Conservation (phyloP, 2,329 filamentous ascomycete species). For the Clarireedia sp. region DNA sequence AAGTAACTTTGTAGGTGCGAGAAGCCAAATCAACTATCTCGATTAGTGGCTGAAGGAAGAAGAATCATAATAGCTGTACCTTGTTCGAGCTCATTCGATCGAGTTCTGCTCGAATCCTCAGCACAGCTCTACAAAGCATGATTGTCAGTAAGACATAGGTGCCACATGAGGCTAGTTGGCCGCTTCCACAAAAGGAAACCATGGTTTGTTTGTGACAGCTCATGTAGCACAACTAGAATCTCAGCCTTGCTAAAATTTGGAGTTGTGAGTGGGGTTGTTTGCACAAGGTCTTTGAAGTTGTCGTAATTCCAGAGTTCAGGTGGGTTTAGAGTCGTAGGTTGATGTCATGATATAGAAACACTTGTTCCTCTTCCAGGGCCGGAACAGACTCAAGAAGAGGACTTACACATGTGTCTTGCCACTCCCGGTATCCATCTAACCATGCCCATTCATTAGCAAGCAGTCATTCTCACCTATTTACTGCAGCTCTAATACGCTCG, state of each 20-base stretch:
- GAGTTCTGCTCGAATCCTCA: slow-evolving; percentile 59
- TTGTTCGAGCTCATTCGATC: slow-evolving; percentile 45
- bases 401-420: slow-evolving; percentile 11
- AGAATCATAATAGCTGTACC: slow-evolving; percentile 31
- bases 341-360: not conserved
- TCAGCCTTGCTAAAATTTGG: too few species aligned
- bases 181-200: not conserved
- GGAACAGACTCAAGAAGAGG: not conserved
- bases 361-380: not conserved
- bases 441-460: not conserved
- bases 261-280: too few species aligned
- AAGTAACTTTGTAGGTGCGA: slow-evolving; percentile 61
- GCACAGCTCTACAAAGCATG: slow-evolving; percentile 38
- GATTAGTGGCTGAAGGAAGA: not conserved
- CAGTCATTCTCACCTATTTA: not conserved
- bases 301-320: too few species aligned
- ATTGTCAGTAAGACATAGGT: not conserved
- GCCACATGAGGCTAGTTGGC: not conserved
- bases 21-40: slow-evolving; percentile 58
- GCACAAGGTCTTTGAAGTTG: too few species aligned
- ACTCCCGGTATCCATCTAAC: slow-evolving; percentile 10
- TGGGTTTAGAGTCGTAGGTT: not conserved
- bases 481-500: not conserved
- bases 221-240: too few species aligned
- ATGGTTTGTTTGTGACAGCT: not conserved